These are phyloP conservation scores for Backusella parvicylindrica DNA, from an alignment of 192 early-diverging fungal species.

Conservation along the genomic window DNA sequence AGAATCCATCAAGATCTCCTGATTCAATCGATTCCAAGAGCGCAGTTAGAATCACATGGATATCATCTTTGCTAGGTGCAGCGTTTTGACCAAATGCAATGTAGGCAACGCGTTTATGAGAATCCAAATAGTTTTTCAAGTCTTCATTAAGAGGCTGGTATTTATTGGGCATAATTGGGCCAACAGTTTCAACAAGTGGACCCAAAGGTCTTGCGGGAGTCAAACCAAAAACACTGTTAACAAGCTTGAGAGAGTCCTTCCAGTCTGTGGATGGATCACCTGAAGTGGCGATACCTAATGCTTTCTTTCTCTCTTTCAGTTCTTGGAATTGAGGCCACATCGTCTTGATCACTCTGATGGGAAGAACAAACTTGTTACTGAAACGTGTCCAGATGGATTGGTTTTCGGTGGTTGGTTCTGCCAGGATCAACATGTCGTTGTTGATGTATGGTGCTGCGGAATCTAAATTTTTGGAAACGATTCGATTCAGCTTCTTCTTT, in stretches of 20 bases:
- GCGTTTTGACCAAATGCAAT: no score
- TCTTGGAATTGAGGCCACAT: background rate
- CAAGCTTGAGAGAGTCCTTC: slow-evolving; percentile 12
- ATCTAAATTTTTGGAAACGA: background rate
- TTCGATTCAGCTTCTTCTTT: background rate
- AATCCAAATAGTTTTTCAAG: no score
- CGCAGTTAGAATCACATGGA: no score
- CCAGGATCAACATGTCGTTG: background rate
- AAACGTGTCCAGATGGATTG: background rate
- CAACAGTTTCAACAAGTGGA: slow-evolving; percentile 22
- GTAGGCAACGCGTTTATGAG: no score
- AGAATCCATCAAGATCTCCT: no score
- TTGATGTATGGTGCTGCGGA: background rate
- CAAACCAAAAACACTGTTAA: slow-evolving; percentile 20
- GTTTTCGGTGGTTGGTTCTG: background rate
- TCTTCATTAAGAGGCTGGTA: slow-evolving; percentile 5
- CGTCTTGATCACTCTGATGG: no score
- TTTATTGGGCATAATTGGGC: slow-evolving; percentile 21
- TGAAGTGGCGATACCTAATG: background rate
- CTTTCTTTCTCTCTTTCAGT: background rate
- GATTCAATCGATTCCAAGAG: no score
- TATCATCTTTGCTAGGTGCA: no score
- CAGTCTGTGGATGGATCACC: background rate
- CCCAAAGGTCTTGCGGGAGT: slow-evolving; percentile 14
- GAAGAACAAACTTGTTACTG: background rate